Base-by-base conservation (phyloP, 1,139 yeast genomes). In the Candida neerlandica region DNA sequence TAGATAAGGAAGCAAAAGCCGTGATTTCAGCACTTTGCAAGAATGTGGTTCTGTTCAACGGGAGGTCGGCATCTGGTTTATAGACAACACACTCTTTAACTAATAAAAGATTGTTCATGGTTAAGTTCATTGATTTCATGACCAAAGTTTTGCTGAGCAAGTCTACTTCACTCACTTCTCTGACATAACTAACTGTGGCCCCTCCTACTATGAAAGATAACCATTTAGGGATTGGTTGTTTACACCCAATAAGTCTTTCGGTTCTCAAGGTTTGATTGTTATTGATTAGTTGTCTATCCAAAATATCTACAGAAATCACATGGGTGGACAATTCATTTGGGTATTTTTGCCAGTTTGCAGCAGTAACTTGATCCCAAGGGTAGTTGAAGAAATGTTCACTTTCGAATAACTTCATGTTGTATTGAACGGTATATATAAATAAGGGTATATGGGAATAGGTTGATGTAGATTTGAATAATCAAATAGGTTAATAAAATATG, bases 271-370 rank as follows among this genome's bases (percentile, higher is more conserved):
- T 75, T 18, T 83, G 80, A 1, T 81, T 77, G 7, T 66, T 67
- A 1, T 78, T 71, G 59, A 85, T 82, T 29, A 90, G 64, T 57
- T 85, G 89, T 52, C 98, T 77, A 52, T 86, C 73, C 44, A 94
- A 70, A 2, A 90, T 89, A 66, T 94, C 99, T 5, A 94, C 98
- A 1, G 96, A 95, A 15, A 90, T 86, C n/a, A 94, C 99, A 69
- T 94, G 99, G 0, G 96, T 81, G 6, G 96, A 86, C 54, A 86
- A 77, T 61, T 91, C 96, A 57, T 94, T 94, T 14, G 99, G 99
- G 69, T 94, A 94, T 62, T 94, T 94, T 57, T 83, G 85, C 99
- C 99, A 94, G 67, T 94, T 92, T 51, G 98, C 98, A 0, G 96
- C 92, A 0, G 96, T 88, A 16, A 94, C 96, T 62, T 89, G 91